Percentiles rank a stretch among this genome's conserved stretches.
Evolutionary conservation across 2,329 filamentous ascomycete genomes (phyloP).

Genomic region (Clarireedia sp.): DNA sequence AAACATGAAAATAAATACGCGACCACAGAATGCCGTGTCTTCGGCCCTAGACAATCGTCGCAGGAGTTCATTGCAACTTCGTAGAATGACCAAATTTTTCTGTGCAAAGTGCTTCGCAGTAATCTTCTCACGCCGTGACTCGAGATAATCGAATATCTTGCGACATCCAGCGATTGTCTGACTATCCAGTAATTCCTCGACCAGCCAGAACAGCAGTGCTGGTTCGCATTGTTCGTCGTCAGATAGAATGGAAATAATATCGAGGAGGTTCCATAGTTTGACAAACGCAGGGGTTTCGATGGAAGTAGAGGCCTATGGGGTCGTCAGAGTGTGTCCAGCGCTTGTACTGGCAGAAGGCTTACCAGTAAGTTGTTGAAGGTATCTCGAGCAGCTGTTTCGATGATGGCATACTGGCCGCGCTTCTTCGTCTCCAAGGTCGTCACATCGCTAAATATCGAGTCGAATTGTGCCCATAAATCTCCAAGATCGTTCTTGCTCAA

Average conservation of each 20-base stretch:
- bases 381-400: constrained; percentile 77
- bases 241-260: constrained; percentile 81
- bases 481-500: constrained; percentile 62
- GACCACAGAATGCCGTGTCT: constrained; percentile 92
- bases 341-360: constrained; percentile 33
- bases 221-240: constrained; percentile 73
- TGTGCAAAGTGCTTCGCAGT: constrained; percentile 72
- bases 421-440: constrained; percentile 29
- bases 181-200: constrained; percentile 92
- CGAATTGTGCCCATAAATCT: constrained; percentile 39
- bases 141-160: constrained; percentile 87
- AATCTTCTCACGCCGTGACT: constrained; percentile 83
- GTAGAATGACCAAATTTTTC: constrained; percentile 82
- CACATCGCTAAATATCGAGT: constrained; percentile 33
- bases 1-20: constrained; percentile 97
- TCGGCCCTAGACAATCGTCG: constrained; percentile 88
- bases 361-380: constrained; percentile 75
- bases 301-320: constrained; percentile 56
- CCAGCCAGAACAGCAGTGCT: constrained; percentile 77
- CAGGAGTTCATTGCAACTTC: constrained; percentile 92
- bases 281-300: constrained; percentile 76
- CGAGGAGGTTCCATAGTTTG: constrained; percentile 85
- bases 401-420: constrained; percentile 50
- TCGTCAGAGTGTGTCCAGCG: constrained; percentile 29
- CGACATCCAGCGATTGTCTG: constrained; percentile 90